Conservation (phyloP, 306 rosid species). For the Quercus dentata region DNA sequence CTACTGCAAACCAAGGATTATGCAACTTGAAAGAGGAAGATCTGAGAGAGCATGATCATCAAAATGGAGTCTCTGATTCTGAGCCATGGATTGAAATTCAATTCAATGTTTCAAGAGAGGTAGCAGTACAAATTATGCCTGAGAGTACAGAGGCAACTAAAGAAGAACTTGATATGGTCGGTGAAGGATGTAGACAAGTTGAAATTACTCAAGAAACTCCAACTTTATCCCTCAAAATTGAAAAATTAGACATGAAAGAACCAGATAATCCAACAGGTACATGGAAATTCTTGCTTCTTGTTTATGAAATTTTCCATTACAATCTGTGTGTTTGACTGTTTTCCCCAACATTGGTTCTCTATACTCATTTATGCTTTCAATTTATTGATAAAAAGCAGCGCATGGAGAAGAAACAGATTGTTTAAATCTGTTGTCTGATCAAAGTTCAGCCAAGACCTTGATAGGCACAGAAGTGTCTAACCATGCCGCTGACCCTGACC, state of each 20-base stretch:
- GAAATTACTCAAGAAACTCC: slow-evolving; percentile 20
- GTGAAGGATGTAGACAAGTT: slow-evolving; percentile 20
- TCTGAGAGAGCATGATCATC: slow-evolving; percentile 8
- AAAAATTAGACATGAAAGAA: slow-evolving; percentile 28
- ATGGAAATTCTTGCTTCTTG: slow-evolving; percentile 23
- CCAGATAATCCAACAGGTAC: slow-evolving; percentile 44
- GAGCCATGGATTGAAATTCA: slow-evolving; percentile 19
- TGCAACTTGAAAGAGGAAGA: slow-evolving; percentile 25
- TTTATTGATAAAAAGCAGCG: slow-evolving; percentile 17
- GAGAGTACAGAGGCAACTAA: slow-evolving; percentile 20
- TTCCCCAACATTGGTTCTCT: background rate
- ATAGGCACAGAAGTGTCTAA: slow-evolving; percentile 6
- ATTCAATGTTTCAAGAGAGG: slow-evolving; percentile 13
- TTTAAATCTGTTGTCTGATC: slow-evolving; percentile 9
- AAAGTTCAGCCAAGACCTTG: slow-evolving; percentile 6
- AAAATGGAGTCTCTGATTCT: slow-evolving; percentile 1
- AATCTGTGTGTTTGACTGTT: background rate
- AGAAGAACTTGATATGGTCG: slow-evolving; percentile 20
- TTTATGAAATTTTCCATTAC: slow-evolving; percentile 2
- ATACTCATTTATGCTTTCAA: background rate
- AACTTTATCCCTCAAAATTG: slow-evolving; percentile 16
- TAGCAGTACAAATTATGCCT: slow-evolving; percentile 2
- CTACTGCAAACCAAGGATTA: slow-evolving; percentile 26
- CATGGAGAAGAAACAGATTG: slow-evolving; percentile 4
- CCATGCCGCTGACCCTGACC: slow-evolving; percentile 23